A percentile compares a stretch with the other conserved stretches of the same genome.
Evolutionary conservation across 768 basidiomycete species (phyloP).

Genomic region (Hirschioporus abietinus): DNA sequence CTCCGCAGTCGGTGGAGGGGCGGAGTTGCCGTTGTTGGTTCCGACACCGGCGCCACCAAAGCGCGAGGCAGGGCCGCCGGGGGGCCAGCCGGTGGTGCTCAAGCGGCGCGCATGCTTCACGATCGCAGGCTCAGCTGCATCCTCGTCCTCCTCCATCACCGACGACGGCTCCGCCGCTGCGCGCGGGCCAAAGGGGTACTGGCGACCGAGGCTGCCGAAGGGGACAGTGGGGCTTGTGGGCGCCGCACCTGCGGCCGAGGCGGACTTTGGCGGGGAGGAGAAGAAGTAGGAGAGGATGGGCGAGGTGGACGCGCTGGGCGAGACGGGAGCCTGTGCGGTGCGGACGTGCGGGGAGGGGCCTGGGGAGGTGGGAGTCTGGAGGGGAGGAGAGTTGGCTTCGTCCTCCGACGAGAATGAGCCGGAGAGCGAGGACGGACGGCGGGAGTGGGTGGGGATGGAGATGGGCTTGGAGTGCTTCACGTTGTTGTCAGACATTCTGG

Average conservation of each 20-base stretch:
- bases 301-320: constrained; percentile 47
- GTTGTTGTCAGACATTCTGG: constrained; percentile 19
- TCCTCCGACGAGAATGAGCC: constrained; percentile 50
- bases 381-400: constrained; percentile 38
- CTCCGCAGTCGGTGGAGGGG: constrained; percentile 31
- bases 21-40: constrained; percentile 5
- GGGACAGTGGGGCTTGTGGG: constrained; percentile 42
- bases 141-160: constrained; percentile 26
- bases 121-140: constrained; percentile 35
- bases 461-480: constrained; percentile 62
- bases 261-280: constrained; percentile 47
- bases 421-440: constrained; percentile 60
- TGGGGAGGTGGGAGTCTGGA: constrained; percentile 44
- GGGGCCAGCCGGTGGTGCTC: constrained; percentile 39
- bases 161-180: background rate
- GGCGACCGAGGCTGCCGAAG: constrained; percentile 39
- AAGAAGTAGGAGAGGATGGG: constrained; percentile 71
- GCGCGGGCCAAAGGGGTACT: background rate
- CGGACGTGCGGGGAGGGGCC: constrained; percentile 14
- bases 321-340: constrained; percentile 39
- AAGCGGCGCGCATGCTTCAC: constrained; percentile 53
- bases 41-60: constrained; percentile 22
- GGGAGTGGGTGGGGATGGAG: constrained; percentile 41
- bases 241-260: constrained; percentile 28
- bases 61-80: constrained; percentile 34